Percentiles rank a stretch among this genome's conserved stretches.
Conservation (phyloP, 2,329 filamentous ascomycete genomes). For the Microdochium paspali region DNA sequence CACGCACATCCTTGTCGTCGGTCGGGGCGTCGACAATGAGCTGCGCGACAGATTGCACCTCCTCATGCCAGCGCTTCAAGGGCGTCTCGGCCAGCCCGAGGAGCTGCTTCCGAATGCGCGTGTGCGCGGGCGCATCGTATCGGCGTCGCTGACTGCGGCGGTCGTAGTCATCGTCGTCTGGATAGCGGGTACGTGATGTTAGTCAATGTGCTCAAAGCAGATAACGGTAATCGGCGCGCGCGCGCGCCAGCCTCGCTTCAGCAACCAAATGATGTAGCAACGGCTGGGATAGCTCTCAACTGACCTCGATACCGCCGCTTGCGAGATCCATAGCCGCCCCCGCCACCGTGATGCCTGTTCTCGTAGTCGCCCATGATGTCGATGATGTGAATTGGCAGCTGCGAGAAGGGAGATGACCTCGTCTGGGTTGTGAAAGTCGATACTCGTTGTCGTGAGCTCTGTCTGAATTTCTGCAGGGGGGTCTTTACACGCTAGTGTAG, state of each 20-base stretch:
- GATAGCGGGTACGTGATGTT: neutral
- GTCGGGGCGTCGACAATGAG: slow-evolving; percentile 66
- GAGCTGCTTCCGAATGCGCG: slow-evolving; percentile 69
- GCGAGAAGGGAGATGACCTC: slow-evolving; percentile 3
- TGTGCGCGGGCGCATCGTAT: slow-evolving; percentile 60
- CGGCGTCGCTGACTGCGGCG: slow-evolving; percentile 64
- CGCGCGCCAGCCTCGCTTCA: too few relatives aligned
- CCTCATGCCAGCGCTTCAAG: slow-evolving; percentile 68
- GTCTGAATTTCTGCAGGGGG: neutral
- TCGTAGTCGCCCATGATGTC: slow-evolving; percentile 46
- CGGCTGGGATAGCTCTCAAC: too few relatives aligned
- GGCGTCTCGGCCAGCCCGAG: slow-evolving; percentile 75
- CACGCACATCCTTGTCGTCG: slow-evolving; percentile 72
- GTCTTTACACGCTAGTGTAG: neutral
- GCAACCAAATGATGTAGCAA: too few relatives aligned
- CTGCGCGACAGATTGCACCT: slow-evolving; percentile 65
- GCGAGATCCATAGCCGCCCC: slow-evolving; percentile 46
- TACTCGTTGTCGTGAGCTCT: neutral
- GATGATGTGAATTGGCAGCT: neutral
- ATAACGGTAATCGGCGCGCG: too few relatives aligned
- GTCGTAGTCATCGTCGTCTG: slow-evolving; percentile 70
- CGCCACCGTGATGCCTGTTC: slow-evolving; percentile 39
- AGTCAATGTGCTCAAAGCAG: slow-evolving; percentile 59
- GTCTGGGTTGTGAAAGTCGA: neutral
- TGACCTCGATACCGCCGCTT: slow-evolving; percentile 76